These are phyloP conservation scores for Hibiscus trionum DNA, from an alignment of 345 rosid species.

Conservation along the genomic window DNA sequence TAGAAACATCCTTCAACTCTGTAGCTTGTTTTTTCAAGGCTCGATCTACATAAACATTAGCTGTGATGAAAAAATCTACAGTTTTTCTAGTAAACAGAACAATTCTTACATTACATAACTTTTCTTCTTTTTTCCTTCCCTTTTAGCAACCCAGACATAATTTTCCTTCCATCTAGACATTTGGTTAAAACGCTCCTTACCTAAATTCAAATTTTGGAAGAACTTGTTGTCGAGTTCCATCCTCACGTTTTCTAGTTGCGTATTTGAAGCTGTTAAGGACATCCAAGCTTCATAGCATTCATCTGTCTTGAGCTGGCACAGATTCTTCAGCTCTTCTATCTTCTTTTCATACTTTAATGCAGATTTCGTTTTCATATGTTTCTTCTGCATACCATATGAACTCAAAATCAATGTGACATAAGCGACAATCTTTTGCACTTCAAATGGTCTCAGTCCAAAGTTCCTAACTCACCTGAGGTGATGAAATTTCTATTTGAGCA, in stretches of 20 bases:
- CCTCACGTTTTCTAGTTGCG: slow-evolving; percentile 33
- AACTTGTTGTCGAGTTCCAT: slow-evolving; percentile 40
- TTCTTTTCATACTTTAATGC: slow-evolving; percentile 33
- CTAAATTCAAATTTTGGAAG: slow-evolving; percentile 28
- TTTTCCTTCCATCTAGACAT: background rate
- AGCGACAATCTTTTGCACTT: background rate
- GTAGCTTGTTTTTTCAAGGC: slow-evolving; percentile 17
- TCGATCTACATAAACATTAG: slow-evolving; percentile 22
- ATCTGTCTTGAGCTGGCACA: slow-evolving; percentile 34
- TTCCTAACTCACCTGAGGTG: slow-evolving; percentile 29
- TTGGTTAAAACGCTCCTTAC: slow-evolving; percentile 16
- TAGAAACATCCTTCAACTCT: slow-evolving; percentile 22
- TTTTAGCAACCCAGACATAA: background rate
- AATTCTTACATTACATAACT: background rate
- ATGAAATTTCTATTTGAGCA: slow-evolving; percentile 31
- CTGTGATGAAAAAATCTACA: background rate
- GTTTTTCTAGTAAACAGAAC: background rate
- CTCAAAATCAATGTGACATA: background rate
- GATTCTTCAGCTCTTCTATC: slow-evolving; percentile 30
- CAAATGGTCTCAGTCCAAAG: slow-evolving; percentile 1
- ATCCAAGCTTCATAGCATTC: slow-evolving; percentile 56
- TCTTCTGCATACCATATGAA: slow-evolving; percentile 26
- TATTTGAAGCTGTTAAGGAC: slow-evolving; percentile 39
- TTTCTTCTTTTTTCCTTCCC: background rate
- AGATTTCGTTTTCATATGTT: slow-evolving; percentile 27